Evolutionary conservation across 2,329 filamentous ascomycete genomes (phyloP).

Genomic region (Claviceps purpurea): DNA sequence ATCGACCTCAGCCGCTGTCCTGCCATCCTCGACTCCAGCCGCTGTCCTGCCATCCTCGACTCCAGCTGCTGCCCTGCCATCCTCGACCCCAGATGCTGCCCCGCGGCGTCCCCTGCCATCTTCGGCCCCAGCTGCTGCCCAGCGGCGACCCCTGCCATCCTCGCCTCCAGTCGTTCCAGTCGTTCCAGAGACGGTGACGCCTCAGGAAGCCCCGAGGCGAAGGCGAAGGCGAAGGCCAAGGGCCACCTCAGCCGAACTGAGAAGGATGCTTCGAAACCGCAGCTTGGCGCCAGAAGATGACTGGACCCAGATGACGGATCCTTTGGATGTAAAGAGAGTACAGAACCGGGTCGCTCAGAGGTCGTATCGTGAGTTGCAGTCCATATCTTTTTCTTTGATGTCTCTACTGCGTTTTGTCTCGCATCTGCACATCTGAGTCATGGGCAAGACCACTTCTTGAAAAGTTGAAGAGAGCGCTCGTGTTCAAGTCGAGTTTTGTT

Average conservation of each 20-base stretch:
- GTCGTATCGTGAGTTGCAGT: constrained; percentile 15
- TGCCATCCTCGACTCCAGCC: neutral
- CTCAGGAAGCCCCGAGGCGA: too few species aligned
- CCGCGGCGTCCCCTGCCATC: neutral
- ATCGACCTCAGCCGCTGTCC: neutral
- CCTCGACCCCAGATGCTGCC: neutral
- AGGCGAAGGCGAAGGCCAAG: too few species aligned
- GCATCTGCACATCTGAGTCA: neutral
- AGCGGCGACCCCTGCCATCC: too few species aligned
- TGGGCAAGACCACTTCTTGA: neutral
- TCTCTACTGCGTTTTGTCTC: neutral
- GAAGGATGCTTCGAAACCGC: neutral
- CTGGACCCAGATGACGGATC: constrained; percentile 8
- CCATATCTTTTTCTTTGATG: neutral
- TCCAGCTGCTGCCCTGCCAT: neutral
- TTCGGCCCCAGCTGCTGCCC: neutral
- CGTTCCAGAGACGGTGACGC: too few species aligned
- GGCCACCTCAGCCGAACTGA: too few species aligned
- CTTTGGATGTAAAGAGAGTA: constrained; percentile 8
- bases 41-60: neutral
- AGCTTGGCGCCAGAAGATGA: constrained; percentile 7
- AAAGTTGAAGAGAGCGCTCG: neutral
- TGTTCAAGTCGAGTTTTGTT: too few species aligned
- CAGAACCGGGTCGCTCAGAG: constrained; percentile 9
- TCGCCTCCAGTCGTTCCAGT: too few species aligned